Evolutionary conservation across 495 filamentous ascomycete genomes (phyloP).

Genomic region (Aspergillus cristatus): DNA sequence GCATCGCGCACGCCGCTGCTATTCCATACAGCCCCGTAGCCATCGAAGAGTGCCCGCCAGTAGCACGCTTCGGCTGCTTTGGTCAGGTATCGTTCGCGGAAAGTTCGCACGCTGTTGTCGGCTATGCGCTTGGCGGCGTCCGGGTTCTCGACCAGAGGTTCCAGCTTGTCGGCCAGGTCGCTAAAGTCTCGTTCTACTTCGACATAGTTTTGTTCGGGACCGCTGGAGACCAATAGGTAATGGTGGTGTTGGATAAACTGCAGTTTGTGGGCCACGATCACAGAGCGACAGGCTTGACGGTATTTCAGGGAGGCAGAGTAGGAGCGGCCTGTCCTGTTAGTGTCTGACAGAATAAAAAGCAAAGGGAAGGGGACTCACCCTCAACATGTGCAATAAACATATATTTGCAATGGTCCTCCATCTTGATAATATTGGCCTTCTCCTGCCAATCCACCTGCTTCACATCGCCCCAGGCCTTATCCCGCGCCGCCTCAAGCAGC

Average conservation of each 20-base stretch:
- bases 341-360: conserved; percentile 1
- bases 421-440: conserved; percentile 29
- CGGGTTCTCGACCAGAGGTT: conserved; percentile 34
- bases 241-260: conserved; percentile 39
- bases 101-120: conserved; percentile 43
- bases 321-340: conserved; percentile 22
- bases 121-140: conserved; percentile 43
- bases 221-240: conserved; percentile 30
- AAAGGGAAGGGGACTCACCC: conserved; percentile 22
- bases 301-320: conserved; percentile 52
- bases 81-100: conserved; percentile 50
- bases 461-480: conserved; percentile 48
- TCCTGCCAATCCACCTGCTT: conserved; percentile 39
- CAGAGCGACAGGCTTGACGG: conserved; percentile 50
- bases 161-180: conserved; percentile 44
- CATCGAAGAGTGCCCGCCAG: conserved; percentile 43
- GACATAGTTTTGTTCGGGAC: conserved; percentile 53
- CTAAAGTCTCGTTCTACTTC: conserved; percentile 49
- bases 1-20: conserved; percentile 12
- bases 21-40: conserved; percentile 38
- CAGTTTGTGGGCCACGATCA: conserved; percentile 44
- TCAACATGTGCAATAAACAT: conserved; percentile 51
- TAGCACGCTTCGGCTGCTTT: conserved; percentile 51
- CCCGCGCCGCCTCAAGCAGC: conserved; percentile 38
- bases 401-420: conserved; percentile 51